phyloP scores from a whole-genome alignment of 2,329 filamentous ascomycete genomes.

The Botrytis cinerea region DNA sequence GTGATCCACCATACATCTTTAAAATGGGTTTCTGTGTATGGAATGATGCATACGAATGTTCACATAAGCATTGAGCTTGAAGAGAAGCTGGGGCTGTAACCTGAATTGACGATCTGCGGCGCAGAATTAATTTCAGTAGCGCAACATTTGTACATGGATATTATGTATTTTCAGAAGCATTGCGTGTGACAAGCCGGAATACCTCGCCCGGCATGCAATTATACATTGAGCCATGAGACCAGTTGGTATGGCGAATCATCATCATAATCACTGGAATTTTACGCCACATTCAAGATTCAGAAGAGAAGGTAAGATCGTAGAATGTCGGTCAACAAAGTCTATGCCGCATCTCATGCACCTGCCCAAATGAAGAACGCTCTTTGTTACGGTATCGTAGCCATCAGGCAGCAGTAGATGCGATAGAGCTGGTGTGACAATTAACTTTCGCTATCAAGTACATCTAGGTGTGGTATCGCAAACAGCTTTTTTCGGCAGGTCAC shows the following conservation, averaged over 20 bases:
- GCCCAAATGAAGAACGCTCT: constrained; percentile 12
- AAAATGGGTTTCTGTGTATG: neutral
- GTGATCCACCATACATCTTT: constrained; percentile 3
- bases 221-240: neutral
- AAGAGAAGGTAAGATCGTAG: neutral
- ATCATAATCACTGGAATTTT: neutral
- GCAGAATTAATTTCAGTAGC: neutral
- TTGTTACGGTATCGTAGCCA: neutral
- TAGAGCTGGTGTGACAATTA: neutral
- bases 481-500: constrained; percentile 1
- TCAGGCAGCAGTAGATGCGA: constrained; percentile 3
- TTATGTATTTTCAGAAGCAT: neutral
- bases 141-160: neutral
- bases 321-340: constrained; percentile 1
- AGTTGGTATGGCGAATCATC: neutral
- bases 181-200: constrained; percentile 6
- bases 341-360: constrained; percentile 11
- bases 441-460: neutral
- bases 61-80: neutral
- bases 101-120: constrained; percentile 3
- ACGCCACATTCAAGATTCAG: neutral
- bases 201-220: constrained; percentile 2
- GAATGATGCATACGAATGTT: constrained; percentile 6
- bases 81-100: neutral
- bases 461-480: neutral